A percentile compares a stretch with the other conserved stretches of the same genome.
phyloP scores from a whole-genome alignment of 345 rosid species.

The Moricandia arvensis region DNA sequence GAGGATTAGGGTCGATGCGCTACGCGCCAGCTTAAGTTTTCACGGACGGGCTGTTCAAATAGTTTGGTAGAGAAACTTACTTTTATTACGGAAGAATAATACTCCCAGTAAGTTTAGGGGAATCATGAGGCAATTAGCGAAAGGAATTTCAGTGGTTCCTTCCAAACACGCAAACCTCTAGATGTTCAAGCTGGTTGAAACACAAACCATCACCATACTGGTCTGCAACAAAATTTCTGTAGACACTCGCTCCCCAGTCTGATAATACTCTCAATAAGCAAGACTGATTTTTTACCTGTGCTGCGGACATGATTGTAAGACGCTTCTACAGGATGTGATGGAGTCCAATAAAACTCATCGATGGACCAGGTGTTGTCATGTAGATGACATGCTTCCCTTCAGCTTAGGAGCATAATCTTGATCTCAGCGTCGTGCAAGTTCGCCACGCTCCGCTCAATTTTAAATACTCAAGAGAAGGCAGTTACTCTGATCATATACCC shows the following conservation, averaged over 20 bases:
- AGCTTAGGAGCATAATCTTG: neutral
- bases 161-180: neutral
- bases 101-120: slow-evolving; percentile 13
- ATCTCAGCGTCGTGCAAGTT: neutral
- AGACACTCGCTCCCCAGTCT: too few species aligned
- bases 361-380: neutral
- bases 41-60: too few species aligned
- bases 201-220: neutral
- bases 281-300: neutral
- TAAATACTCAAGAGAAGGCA: neutral
- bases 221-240: neutral
- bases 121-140: neutral
- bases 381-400: neutral
- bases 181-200: neutral
- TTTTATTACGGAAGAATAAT: too few species aligned
- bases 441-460: neutral
- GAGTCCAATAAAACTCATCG: neutral
- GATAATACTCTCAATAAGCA: neutral
- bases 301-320: neutral
- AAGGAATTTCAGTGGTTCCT: neutral
- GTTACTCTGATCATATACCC: neutral
- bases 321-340: neutral
- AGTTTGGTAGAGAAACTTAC: too few species aligned
- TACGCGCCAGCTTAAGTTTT: too few species aligned
- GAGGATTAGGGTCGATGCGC: too few species aligned